Percentiles rank a stretch among this genome's conserved stretches.
Conservation (phyloP, 495 filamentous ascomycete species). For the Aspergillus funiculosus region DNA sequence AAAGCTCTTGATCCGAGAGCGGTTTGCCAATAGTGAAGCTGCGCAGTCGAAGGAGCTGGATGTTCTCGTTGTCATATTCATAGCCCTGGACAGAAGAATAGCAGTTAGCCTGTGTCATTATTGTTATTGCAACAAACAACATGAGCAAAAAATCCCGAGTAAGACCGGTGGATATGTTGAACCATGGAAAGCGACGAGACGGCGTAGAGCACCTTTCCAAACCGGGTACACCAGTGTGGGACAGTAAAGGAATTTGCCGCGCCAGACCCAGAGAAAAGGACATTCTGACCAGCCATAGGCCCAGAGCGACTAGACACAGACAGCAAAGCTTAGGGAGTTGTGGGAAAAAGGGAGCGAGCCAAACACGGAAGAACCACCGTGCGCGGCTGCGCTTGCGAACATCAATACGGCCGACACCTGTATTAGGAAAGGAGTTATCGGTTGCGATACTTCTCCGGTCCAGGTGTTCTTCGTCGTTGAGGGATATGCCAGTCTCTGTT, state of each 20-base stretch:
- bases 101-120: slow-evolving; percentile 18
- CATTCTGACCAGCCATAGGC: slow-evolving; percentile 7
- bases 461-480: neutral
- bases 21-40: slow-evolving; percentile 67
- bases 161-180: slow-evolving; percentile 17
- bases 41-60: slow-evolving; percentile 67
- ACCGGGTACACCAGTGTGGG: slow-evolving; percentile 15
- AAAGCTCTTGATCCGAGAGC: slow-evolving; percentile 53
- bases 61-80: slow-evolving; percentile 62
- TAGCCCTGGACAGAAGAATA: slow-evolving; percentile 54
- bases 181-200: slow-evolving; percentile 44
- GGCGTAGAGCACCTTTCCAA: slow-evolving; percentile 28
- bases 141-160: slow-evolving; percentile 3
- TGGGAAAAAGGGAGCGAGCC: slow-evolving; percentile 15
- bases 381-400: slow-evolving; percentile 24
- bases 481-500: too few relatives aligned
- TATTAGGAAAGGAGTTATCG: neutral
- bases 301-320: slow-evolving; percentile 8
- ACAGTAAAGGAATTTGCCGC: slow-evolving; percentile 19
- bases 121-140: slow-evolving; percentile 4
- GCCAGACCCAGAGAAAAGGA: slow-evolving; percentile 16
- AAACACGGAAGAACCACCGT: slow-evolving; percentile 18
- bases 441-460: too few relatives aligned
- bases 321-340: slow-evolving; percentile 3
- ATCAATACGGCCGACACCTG: slow-evolving; percentile 14